These are phyloP conservation scores for Macrophomina pseudophaseolina DNA, from an alignment of 2,329 filamentous ascomycete genomes.

Conservation along the genomic window DNA sequence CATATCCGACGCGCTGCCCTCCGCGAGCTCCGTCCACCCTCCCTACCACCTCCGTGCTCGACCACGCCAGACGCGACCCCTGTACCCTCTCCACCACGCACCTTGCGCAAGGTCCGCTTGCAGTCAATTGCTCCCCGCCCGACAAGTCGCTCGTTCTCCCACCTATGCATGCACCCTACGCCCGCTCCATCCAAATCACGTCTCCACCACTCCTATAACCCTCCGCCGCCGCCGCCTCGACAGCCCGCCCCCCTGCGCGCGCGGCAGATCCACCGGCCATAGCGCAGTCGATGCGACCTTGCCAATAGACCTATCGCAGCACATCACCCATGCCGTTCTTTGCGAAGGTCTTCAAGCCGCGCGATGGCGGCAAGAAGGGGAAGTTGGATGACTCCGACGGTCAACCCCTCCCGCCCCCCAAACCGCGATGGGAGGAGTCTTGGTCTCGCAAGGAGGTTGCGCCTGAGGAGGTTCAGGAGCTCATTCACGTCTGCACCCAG, in stretches of 20 bases:
- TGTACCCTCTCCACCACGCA: constrained; percentile 24
- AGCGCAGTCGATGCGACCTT: constrained; percentile 23
- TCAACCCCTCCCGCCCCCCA: constrained; percentile 56
- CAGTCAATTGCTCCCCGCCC: constrained; percentile 23
- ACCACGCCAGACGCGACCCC: constrained; percentile 17
- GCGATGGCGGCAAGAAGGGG: constrained; percentile 74
- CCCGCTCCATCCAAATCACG: constrained; percentile 6
- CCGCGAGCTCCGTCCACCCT: constrained; percentile 10
- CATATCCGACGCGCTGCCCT: constrained; percentile 15
- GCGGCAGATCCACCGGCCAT: constrained; percentile 23
- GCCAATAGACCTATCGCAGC: constrained; percentile 21
- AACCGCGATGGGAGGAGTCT: constrained; percentile 85
- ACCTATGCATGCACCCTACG: constrained; percentile 23
- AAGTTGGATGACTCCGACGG: constrained; percentile 43
- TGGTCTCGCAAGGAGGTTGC: constrained; percentile 83
- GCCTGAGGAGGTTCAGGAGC: constrained; percentile 87
- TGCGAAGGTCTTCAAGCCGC: constrained; percentile 72
- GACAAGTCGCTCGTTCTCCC: constrained; percentile 14
- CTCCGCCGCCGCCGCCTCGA: constrained; percentile 10
- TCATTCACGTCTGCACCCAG: constrained; percentile 81
- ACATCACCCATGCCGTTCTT: constrained; percentile 59
- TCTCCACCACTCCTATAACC: constrained; percentile 24
- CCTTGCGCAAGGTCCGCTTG: constrained; percentile 18
- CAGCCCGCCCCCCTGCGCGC: constrained; percentile 14
- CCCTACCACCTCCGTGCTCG: constrained; percentile 21